phyloP scores from a whole-genome alignment of 768 basidiomycete species.

The Steccherinum ochraceum region DNA sequence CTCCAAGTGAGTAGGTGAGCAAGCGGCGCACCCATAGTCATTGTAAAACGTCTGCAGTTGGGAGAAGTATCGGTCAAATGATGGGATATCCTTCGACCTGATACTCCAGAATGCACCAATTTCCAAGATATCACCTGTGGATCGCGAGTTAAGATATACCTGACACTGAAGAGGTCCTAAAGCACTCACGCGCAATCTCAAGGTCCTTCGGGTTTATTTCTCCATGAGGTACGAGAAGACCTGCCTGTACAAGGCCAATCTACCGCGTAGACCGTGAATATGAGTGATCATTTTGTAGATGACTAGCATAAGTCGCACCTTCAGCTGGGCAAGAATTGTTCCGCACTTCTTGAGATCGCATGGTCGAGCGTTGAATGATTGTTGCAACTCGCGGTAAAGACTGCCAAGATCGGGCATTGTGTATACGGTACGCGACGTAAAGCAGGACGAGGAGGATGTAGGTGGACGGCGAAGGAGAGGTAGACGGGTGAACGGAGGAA shows the following conservation, averaged over 20 bases:
- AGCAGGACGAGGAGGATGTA: neutral
- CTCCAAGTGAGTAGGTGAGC: constrained; percentile 4
- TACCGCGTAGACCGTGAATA: constrained; percentile 21
- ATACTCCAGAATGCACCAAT: constrained; percentile 95
- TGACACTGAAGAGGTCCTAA: neutral
- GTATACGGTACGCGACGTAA: constrained; percentile 25
- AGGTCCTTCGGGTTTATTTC: constrained; percentile 63
- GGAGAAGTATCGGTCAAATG: constrained; percentile 93
- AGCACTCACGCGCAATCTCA: constrained; percentile 59
- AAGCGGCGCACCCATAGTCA: constrained; percentile 68
- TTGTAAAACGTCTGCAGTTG: constrained; percentile 88
- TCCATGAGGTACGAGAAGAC: constrained; percentile 68
- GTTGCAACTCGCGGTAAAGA: constrained; percentile 61
- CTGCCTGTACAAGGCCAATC: constrained; percentile 74
- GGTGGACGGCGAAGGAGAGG: constrained; percentile 1
- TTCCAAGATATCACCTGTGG: constrained; percentile 86
- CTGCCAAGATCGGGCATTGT: constrained; percentile 41
- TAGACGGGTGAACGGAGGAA: constrained; percentile 9
- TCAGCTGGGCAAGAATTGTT: constrained; percentile 60
- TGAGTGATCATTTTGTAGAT: neutral
- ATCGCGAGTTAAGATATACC: no score
- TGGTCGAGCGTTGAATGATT: constrained; percentile 57
- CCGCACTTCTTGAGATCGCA: constrained; percentile 67
- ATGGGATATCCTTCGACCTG: constrained; percentile 78
- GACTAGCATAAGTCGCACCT: constrained; percentile 38